These are phyloP conservation scores for Skeletonema menzelii DNA, from an alignment of 108 stramenopile species.

Conservation along the genomic window DNA sequence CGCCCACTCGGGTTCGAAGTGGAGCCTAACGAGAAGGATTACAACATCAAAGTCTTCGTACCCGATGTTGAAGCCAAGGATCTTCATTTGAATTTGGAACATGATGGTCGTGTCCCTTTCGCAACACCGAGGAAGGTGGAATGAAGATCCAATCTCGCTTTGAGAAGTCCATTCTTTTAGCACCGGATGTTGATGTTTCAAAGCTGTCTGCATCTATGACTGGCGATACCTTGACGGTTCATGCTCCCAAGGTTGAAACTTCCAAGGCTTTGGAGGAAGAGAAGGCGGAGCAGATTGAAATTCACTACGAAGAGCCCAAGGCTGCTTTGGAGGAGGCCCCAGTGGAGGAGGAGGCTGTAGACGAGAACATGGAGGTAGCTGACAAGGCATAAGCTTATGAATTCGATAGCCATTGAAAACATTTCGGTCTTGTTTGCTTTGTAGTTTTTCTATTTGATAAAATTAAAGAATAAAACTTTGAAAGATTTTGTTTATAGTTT, in stretches of 20 bases:
- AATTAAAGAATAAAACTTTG: not conserved
- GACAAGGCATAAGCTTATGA: no score
- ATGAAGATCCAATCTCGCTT: slow-evolving; percentile 33
- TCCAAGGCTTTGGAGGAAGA: slow-evolving; percentile 9
- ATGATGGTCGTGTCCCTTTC: slow-evolving; percentile 32
- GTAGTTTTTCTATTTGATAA: not conserved
- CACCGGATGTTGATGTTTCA: slow-evolving; percentile 24
- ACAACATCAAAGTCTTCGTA: slow-evolving; percentile 28
- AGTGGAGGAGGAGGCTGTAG: not conserved
- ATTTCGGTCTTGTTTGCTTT: not conserved
- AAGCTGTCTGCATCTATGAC: slow-evolving; percentile 23
- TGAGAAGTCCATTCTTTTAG: slow-evolving; percentile 37
- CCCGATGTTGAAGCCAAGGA: slow-evolving; percentile 39
- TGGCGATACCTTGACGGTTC: slow-evolving; percentile 26
- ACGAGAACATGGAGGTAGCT: not conserved
- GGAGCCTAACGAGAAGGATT: slow-evolving; percentile 26
- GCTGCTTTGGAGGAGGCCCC: not conserved
- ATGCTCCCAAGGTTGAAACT: slow-evolving; percentile 28
- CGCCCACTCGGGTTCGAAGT: slow-evolving; percentile 34
- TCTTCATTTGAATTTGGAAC: slow-evolving; percentile 34
- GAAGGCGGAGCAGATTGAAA: slow-evolving; percentile 25
- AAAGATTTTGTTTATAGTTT: not conserved
- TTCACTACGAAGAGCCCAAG: slow-evolving; percentile 8
- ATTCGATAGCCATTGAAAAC: not conserved
- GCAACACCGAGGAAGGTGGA: slow-evolving; percentile 22